Base-by-base conservation (phyloP, 495 filamentous ascomycete genomes). In the Aspergillus wentii region DNA sequence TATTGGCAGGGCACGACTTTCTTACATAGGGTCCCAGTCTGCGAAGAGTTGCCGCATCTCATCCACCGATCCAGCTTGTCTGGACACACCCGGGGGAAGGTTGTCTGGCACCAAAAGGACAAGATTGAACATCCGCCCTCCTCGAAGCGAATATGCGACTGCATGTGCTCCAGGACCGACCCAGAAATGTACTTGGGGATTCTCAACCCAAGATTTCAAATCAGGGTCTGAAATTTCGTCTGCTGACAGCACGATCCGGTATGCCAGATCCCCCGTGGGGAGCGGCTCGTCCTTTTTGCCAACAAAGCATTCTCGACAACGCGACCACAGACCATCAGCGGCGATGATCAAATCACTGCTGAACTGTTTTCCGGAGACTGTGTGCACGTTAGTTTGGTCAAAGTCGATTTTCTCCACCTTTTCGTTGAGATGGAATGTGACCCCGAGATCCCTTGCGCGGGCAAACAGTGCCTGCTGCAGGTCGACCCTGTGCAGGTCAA, bases 81-180 rank as follows among this genome's bases (percentile, higher is more conserved):
- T 76, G 14, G 69, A 72, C 5, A 80, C 62, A 11, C 71, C 69
- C 3, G 62, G 59, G 0, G 80, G 81, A 34, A 87, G 61, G 46
- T 82, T 75, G 49, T 88, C 84, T 1, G 84, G 84, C 14, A 80
- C 76, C 9, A 86, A 48, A 2, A 87, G 55, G 0, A 86, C 83
- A 39, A 87, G 73, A 44, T 87, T 87, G 41, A 78, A 79, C 57
- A 82, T 63, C 17, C 71, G 49, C 1, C 82, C 80, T 2, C 72
- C 74, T 5, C 74, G 64, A 3, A 87, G 41, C 2, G 79, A 80
- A 47, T 86, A 86, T 10, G 71, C 76, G 1, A 85, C 82, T 3
- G 68, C 79, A 55, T 85, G 80, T 7, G 73, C 64, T 10, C 69
- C 65, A 0, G 82, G 80, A 0, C 85, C 83, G 34, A 84, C 52